Evolutionary conservation across 108 stramenopile genomes (phyloP), one percentile per base, ranked within the genome.

Genomic region (Schizochytrium sp.): DNA sequence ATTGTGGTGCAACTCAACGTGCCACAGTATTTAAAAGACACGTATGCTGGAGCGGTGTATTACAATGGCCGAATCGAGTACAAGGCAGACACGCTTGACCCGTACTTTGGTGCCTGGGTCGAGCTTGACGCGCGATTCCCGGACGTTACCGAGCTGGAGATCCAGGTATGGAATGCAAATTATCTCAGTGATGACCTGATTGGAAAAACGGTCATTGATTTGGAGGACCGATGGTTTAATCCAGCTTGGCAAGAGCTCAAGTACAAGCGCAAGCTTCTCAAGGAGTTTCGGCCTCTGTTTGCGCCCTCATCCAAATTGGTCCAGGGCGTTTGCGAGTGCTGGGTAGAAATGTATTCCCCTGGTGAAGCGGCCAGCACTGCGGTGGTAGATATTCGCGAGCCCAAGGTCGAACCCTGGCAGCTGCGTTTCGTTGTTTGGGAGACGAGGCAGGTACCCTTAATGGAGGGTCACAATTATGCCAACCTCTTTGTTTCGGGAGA

Each of bases 211-310:
- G 48, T 51, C 44, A 83, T 83, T 45, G 76, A 83, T 45, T 55
- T 83, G n/a, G 76, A 83, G 48, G 76, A 83, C n/a, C 76, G 76
- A 12, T 83, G 76, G 76, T 83, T 83, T 45, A 83, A 83, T 21
- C 76, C 48, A 6, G 47, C 44, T 8, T 83, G 76, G 76, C 76
- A 83, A 8, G 0, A 45, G 10, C 76, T 83, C 44, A 83, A 83
- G 76, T 83, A 51, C 25, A 21, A 83, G 25, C 44, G 76, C 44
- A 83, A 83, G 48, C 76, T 12, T 1, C n/a, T 83, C 10, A 83
- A 83, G 76, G 76, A 83, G 48, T 83, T 83, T 51, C 76, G 76
- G 3, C 76, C 76, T 12, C 76, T 83, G 48, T 45, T 51, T 21
- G 44, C 76, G 25, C 76, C 76, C 6, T 45, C 47, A 2, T 57